Evolutionary conservation across 2,329 filamentous ascomycete species (phyloP).

Genomic region (Xenosphaeropsis pyriputrescens): DNA sequence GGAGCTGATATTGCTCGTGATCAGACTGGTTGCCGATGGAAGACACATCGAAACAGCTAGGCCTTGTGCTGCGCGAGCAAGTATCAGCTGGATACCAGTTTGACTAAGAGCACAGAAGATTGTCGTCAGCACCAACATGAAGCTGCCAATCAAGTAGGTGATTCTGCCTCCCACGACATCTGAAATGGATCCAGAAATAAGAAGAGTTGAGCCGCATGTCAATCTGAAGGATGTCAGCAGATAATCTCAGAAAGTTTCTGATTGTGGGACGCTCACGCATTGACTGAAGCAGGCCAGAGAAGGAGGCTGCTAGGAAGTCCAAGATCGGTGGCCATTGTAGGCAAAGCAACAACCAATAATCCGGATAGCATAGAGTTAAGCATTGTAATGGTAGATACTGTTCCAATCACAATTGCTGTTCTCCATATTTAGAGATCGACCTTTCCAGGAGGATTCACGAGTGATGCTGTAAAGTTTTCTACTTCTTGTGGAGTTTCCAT

Average conservation of each 20-base stretch:
- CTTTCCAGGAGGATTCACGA: too few species aligned
- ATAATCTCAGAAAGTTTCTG: background rate
- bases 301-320: conserved; percentile 9
- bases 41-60: conserved; percentile 30
- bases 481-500: too few species aligned
- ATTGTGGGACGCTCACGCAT: conserved; percentile 3
- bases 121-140: conserved; percentile 26
- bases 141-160: conserved; percentile 28
- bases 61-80: conserved; percentile 29
- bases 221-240: conserved; percentile 9
- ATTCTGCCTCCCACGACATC: conserved; percentile 30
- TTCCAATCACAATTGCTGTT: conserved; percentile 6
- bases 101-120: conserved; percentile 25
- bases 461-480: too few species aligned
- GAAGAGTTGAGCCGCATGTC: conserved; percentile 28
- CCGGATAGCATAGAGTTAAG: conserved; percentile 15
- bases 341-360: conserved; percentile 24
- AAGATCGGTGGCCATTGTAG: conserved; percentile 23
- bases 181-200: conserved; percentile 31
- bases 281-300: conserved; percentile 18
- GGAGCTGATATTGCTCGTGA: conserved; percentile 28
- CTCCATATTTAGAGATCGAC: conserved; percentile 5
- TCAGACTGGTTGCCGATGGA: conserved; percentile 31
- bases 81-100: conserved; percentile 26
- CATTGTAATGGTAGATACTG: conserved; percentile 12